phyloP scores from a whole-genome alignment of 768 basidiomycete species.

The Mycena floridula region DNA sequence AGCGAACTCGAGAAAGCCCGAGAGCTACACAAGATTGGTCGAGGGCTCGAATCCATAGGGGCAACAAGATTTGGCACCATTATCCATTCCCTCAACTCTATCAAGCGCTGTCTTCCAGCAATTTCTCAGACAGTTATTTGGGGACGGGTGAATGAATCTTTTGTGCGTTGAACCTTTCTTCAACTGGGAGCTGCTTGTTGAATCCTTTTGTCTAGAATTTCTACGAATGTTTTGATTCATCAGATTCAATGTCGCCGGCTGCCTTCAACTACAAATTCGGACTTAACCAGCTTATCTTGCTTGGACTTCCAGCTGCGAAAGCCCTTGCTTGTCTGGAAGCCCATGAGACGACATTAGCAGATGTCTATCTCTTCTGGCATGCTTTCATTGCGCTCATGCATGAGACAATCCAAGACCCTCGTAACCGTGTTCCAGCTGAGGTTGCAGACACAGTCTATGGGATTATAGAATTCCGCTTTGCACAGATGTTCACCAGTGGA shows the following conservation, averaged over 20 bases:
- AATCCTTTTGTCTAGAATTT: not conserved
- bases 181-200: not conserved
- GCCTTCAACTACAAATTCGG: conserved; percentile 12
- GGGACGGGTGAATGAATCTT: conserved; percentile 4
- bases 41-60: conserved; percentile 17
- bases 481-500: conserved; percentile 15
- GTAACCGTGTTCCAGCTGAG: conserved; percentile 7
- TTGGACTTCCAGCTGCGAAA: conserved; percentile 11
- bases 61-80: conserved; percentile 19
- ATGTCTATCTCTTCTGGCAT: conserved; percentile 25
- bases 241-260: conserved; percentile 1
- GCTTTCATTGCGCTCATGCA: conserved; percentile 15
- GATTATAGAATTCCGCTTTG: conserved; percentile 15
- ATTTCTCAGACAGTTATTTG: conserved; percentile 12
- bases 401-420: conserved; percentile 4
- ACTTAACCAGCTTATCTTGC: conserved; percentile 10
- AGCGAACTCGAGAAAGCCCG: conserved; percentile 10
- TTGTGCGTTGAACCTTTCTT: conserved; percentile 7
- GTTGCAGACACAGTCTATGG: conserved; percentile 13
- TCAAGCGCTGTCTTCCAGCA: conserved; percentile 13
- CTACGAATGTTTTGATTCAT: not conserved
- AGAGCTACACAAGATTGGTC: conserved; percentile 5
- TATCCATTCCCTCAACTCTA: conserved; percentile 11
- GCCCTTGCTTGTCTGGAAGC: conserved; percentile 21
- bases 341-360: conserved; percentile 19